Evolutionary conservation across 2,329 filamentous ascomycete genomes (phyloP).

Genomic region (Neofusicoccum umdonicola): DNA sequence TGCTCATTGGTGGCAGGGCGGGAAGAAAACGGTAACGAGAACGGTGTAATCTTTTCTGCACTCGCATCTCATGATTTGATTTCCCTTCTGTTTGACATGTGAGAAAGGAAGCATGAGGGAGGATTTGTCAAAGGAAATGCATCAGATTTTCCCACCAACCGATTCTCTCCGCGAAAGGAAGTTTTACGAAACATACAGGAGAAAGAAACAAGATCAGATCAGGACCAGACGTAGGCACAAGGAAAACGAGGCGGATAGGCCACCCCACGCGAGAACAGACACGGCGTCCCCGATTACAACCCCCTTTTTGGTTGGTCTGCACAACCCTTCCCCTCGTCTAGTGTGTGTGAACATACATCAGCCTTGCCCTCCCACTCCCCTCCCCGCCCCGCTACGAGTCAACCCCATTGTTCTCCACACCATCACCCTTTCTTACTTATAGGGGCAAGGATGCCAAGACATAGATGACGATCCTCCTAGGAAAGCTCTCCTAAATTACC

Average conservation of each 20-base stretch:
- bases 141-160: background rate
- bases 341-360: background rate
- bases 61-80: no score
- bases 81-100: no score
- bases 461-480: constrained; percentile 7
- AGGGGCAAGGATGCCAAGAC: constrained; percentile 2
- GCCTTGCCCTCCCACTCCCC: background rate
- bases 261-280: background rate
- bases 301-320: background rate
- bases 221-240: no score
- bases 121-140: background rate
- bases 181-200: background rate
- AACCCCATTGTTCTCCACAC: background rate
- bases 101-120: no score
- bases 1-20: no score
- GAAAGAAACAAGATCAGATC: no score
- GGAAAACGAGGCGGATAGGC: no score
- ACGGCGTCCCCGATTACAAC: background rate
- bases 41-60: no score
- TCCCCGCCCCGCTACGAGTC: no score
- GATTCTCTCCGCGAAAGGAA: background rate
- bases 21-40: no score
- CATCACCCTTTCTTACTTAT: background rate
- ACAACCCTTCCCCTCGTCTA: background rate
- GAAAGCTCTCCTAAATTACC: constrained; percentile 1